Evolutionary conservation across 371 early-diverging fungal species (phyloP), one percentile per base, ranked within the genome.

Genomic region (Rhizopus microsporus): DNA sequence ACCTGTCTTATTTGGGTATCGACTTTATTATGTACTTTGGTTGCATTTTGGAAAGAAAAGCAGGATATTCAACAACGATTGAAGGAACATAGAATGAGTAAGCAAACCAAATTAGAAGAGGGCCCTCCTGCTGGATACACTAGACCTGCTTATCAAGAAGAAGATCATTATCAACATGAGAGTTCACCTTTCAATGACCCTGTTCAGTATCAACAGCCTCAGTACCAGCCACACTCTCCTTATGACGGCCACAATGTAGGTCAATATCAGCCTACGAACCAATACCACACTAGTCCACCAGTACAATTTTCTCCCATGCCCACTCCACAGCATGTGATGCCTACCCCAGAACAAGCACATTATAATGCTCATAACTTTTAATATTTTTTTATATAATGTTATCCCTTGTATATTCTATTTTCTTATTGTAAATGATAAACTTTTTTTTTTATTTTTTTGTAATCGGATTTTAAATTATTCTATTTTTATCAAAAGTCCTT

Each of bases 31-130:
- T 63, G 70, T 16, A 65, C 71, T 1, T 42, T 62, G 31, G 50
- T 78, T n/a, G 59, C 62, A 12, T 70, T 75, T 45, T 75, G 67
- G 59, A 69, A 52, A 42, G 79, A 78, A 56, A 78, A 75, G 39
- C 61, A 68, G 17, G 47, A 63, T 1, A 72, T 78, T 34, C 75
- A 74, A 57, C 61, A 75, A 46, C 71, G 67, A 56, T 50, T 75
- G 37, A 68, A 68, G 44, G 69, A 75, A 34, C 78, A 77, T 34
- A 63, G 69, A 29, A 60, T 65, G 52, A 74, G 68, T 49, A 74
- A 69, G 44, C 70, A 74, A 48, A 52, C 63, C 9, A 66, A 62
- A 45, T 46, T 66, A 51, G 59, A 66, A 51, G 57, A 65, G 39
- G 39, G 6, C n/a, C 17, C 8, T 9, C 33, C 35, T 15, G 45